Conservation (phyloP, 805 yeast species). For the Yarrowia sp. region DNA sequence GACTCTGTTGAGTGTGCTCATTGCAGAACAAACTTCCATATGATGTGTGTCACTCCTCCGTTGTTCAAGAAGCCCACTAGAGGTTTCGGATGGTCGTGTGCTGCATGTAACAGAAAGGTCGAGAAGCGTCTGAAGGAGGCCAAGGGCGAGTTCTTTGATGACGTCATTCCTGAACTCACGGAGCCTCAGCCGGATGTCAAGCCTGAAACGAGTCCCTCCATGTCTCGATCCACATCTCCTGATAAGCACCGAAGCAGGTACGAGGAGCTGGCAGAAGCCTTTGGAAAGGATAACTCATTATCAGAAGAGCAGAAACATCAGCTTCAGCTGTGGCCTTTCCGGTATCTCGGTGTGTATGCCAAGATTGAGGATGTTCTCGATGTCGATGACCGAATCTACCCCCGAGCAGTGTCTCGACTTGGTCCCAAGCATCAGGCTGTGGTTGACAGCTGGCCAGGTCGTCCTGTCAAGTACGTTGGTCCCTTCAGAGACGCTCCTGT, state of each 20-base stretch:
- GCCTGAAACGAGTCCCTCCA: conserved; percentile 2
- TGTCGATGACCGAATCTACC: conserved; percentile 77
- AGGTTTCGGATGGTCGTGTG: conserved; percentile 93
- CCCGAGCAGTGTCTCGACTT: conserved; percentile 77
- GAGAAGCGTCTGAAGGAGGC: conserved; percentile 44
- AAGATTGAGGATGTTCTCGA: conserved; percentile 79
- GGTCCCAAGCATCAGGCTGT: conserved; percentile 72
- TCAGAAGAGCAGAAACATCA: conserved; percentile 47
- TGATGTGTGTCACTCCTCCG: conserved; percentile 88
- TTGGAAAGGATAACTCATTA: conserved; percentile 47
- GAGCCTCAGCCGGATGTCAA: conserved; percentile 4
- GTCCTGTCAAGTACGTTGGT: conserved; percentile 70
- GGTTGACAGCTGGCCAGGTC: conserved; percentile 69
- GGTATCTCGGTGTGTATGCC: conserved; percentile 80
- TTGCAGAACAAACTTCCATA: conserved; percentile 74
- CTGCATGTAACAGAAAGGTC: conserved; percentile 60
- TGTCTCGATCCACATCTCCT: conserved; percentile 28
- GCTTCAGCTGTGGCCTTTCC: conserved; percentile 65
- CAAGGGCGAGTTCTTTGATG: conserved; percentile 42
- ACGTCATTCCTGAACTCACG: conserved; percentile 23
- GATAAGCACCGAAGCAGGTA: conserved; percentile 40
- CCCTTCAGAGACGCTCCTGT: conserved; percentile 38
- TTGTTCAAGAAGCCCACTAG: conserved; percentile 76
- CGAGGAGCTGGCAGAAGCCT: conserved; percentile 46
- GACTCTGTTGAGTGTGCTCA: conserved; percentile 83